A percentile compares a stretch with the other conserved stretches of the same genome.
Conservation (phyloP, 768 basidiomycete genomes). For the Gelatoporia subvermispora region DNA sequence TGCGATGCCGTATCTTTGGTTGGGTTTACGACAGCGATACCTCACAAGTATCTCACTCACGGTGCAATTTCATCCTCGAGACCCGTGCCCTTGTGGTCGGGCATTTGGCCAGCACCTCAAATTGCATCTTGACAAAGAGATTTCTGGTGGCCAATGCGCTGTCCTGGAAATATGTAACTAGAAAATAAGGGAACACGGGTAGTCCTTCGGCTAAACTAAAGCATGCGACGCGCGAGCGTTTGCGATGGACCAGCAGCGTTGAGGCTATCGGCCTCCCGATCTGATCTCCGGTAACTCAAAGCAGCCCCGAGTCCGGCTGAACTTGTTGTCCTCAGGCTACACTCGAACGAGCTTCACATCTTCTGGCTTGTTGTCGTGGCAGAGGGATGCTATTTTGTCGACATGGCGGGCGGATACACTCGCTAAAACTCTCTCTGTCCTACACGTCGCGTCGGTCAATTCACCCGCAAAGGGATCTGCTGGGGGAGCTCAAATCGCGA, state of each 20-base stretch:
- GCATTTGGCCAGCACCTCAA: constrained; percentile 79
- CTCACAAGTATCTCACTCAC: constrained; percentile 36
- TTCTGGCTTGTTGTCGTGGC: not conserved
- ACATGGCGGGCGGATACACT: constrained; percentile 3
- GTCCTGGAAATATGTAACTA: too few species aligned
- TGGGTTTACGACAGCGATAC: not conserved
- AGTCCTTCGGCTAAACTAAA: not conserved
- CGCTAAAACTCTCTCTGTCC: not conserved
- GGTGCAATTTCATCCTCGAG: constrained; percentile 78
- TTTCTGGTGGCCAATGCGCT: too few species aligned
- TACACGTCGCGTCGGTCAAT: constrained; percentile 9
- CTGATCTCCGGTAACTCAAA: too few species aligned
- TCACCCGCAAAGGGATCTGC: constrained; percentile 17
- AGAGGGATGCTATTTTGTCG: constrained; percentile 9
- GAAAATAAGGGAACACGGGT: not conserved
- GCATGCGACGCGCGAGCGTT: not conserved
- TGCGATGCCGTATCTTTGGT: constrained; percentile 21
- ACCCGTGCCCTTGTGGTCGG: constrained; percentile 79
- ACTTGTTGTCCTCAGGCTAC: too few species aligned
- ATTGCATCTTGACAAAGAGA: constrained; percentile 51
- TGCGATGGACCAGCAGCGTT: not conserved
- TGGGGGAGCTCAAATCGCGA: constrained; percentile 29
- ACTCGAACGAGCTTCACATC: not conserved
- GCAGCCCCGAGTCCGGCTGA: too few species aligned
- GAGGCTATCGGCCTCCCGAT: constrained; percentile 19